Conservation (phyloP, 352 stramenopile species). For the Globisporangium acanthophoron region DNA sequence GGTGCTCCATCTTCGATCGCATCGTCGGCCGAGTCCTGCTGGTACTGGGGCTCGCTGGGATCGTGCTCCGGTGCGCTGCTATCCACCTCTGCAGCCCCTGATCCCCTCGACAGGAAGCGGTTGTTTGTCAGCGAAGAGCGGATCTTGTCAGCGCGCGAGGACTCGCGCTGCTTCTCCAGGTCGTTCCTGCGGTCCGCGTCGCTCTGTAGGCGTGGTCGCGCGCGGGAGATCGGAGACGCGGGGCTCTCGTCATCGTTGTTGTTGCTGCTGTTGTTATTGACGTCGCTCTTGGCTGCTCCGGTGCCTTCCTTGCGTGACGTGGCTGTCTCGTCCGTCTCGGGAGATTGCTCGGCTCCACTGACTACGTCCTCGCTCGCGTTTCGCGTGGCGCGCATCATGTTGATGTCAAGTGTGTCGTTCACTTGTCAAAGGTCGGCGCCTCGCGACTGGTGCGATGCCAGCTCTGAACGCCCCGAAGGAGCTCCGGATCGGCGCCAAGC, state of each 20-base stretch:
- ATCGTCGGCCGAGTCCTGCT: constrained; percentile 3
- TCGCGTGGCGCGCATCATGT: not conserved
- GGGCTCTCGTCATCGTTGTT: not conserved
- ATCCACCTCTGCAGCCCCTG: not conserved
- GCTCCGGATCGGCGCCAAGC: constrained; percentile 62
- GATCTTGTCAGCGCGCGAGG: constrained; percentile 12
- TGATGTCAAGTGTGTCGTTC: not conserved
- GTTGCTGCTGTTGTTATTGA: not conserved
- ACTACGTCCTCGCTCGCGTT: not conserved
- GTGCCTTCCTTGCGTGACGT: not conserved
- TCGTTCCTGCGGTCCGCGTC: constrained; percentile 30
- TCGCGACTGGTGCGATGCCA: constrained; percentile 12
- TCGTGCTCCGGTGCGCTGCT: constrained; percentile 2
- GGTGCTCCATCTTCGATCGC: not conserved
- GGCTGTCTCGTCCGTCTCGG: not conserved
- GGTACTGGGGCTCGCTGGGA: not conserved
- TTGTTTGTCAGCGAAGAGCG: constrained; percentile 34
- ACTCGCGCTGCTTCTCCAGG: constrained; percentile 32
- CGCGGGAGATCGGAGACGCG: not conserved
- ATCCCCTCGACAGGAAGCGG: constrained; percentile 29
- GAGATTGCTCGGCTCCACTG: not conserved
- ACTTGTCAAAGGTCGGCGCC: not conserved
- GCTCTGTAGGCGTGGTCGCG: constrained; percentile 20
- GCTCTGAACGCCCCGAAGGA: constrained; percentile 21
- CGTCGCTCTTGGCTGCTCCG: not conserved